phyloP scores from a whole-genome alignment of 805 yeast species.

The Kazachstania psychrophila region DNA sequence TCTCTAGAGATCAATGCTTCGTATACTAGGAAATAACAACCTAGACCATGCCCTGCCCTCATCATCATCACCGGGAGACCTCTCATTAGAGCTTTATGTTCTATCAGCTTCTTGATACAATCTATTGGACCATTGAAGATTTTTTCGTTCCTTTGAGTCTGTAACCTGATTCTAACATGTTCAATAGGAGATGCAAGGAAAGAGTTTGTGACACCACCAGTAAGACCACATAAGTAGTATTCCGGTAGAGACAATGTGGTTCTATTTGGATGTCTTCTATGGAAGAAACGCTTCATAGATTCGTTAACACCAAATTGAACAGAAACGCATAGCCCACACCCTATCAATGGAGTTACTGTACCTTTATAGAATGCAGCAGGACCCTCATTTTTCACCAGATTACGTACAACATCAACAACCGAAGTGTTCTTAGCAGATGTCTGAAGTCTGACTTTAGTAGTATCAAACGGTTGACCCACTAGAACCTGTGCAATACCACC shows the following conservation, averaged over 20 bases:
- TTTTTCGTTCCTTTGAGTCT: slow-evolving; percentile 53
- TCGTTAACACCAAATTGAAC: slow-evolving; percentile 94
- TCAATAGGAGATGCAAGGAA: slow-evolving; percentile 89
- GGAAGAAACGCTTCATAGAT: slow-evolving; percentile 75
- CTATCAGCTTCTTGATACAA: slow-evolving; percentile 41
- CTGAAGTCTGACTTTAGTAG: slow-evolving; percentile 87
- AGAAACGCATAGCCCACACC: slow-evolving; percentile 97
- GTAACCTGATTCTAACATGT: slow-evolving; percentile 87
- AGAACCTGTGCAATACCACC: slow-evolving; percentile 96
- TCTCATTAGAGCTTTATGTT: slow-evolving; percentile 54
- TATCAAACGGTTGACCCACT: slow-evolving; percentile 94
- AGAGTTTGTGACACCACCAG: slow-evolving; percentile 89
- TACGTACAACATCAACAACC: slow-evolving; percentile 67
- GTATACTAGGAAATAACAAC: slow-evolving; percentile 79
- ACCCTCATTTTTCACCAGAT: slow-evolving; percentile 73
- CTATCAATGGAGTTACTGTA: slow-evolving; percentile 83
- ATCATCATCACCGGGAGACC: slow-evolving; percentile 77
- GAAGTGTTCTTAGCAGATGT: slow-evolving; percentile 67
- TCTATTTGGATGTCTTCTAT: slow-evolving; percentile 18
- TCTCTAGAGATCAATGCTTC: slow-evolving; percentile 70
- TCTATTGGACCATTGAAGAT: slow-evolving; percentile 48
- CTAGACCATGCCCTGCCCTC: slow-evolving; percentile 84
- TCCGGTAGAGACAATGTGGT: slow-evolving; percentile 45
- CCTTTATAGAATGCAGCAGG: slow-evolving; percentile 84
- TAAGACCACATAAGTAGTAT: slow-evolving; percentile 74